Evolutionary conservation across 306 rosid species (phyloP), one percentile per base, ranked within the genome.

Genomic region (Trichosanthes truncata): DNA sequence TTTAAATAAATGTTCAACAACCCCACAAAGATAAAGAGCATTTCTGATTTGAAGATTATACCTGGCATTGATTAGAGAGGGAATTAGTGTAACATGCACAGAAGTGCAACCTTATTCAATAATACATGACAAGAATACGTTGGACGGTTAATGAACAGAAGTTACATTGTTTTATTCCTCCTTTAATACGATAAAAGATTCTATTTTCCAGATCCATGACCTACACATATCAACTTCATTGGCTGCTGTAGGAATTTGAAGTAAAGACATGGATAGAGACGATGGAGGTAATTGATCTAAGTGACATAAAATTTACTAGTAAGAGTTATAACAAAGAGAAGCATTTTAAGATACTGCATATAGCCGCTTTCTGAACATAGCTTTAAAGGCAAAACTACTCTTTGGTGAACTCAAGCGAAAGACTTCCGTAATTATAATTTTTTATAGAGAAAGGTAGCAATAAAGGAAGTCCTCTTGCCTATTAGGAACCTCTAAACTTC

Each of bases 31-130:
- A 71, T 45, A 45, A 23, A 45, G 33, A 71, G 18, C 17, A 41
- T 43, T 71, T 71, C 56, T 45, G 20, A 45, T 45, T 71, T 71
- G 76, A 68, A 68, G 75, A 71, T 25, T 72, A 23, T 72, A 46
- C 33, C 25, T 72, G 38, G 20, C 57, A 23, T 72, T 23, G 52
- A 46, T 25, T 23, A 5, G 57, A 72, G 35, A 18, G 52, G 31
- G 10, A 41, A 41, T 12, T 46, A 45, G 23, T 6, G 55, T 21
- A 46, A 2, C 46, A 46, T 72, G 57, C 36, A 71, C 56, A 71
- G 8, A 45, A 71, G 77, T 45, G 18, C 36, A 23, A 69, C 8
- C 77, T 69, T 62, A 26, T 61, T 68, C 9, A 69, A 45, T 40
- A 71, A 45, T 71, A 7, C 12, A 43, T 23, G 76, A 71, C 76